Evolutionary conservation across 441 rosid species (phyloP), one percentile per base, ranked within the genome.

Genomic region (Theobroma grandiflorum): DNA sequence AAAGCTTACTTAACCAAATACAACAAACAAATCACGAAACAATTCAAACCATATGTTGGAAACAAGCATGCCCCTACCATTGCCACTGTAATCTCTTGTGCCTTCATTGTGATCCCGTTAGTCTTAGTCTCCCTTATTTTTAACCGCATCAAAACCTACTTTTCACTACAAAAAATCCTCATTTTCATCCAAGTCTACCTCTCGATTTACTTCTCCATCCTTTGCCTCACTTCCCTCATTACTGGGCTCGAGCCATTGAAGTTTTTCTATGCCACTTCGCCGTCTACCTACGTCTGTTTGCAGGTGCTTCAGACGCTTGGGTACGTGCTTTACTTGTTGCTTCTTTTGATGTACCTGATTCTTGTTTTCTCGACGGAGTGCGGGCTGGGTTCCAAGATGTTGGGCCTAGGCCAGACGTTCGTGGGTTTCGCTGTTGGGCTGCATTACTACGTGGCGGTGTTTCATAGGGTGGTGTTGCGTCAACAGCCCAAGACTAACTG

Each of bases 171-270:
- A 69, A 94, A 92, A 59, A 70, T 94, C 83, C 79, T 95, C 35
- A 91, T 95, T 79, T 97, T 91, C 84, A 85, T 94, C 89, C 98
- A 97, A 84, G 89, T 91, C 61, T 97, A 97, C 86, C 98, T 97
- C 85, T 88, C 97, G 1, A 95, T 97, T 80, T 95, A 97, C 89
- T 97, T 94, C 95, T 79, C 97, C 0, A 97, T 95, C 79, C 97
- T 97, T 6, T 89, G 95, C 65, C 59, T 93, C 53, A 91, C 98
- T 12, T 86, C 99, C 1, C 77, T 95, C 3, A 83, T 90, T 79
- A 97, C 98, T 0, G 97, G 97, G 0, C 90, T 94, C 62, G 99
- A 97, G 82, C 99, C 99, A 0, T 82, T 95, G 79, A 91, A 82
- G 88, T 95, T 94, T 70, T 90, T 95, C 86, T 93, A 91, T 86